Evolutionary conservation across 176 grass and related monocot species (phyloP), one percentile per base, ranked within the genome.

Genomic region (Rhynchospora tenuis): DNA sequence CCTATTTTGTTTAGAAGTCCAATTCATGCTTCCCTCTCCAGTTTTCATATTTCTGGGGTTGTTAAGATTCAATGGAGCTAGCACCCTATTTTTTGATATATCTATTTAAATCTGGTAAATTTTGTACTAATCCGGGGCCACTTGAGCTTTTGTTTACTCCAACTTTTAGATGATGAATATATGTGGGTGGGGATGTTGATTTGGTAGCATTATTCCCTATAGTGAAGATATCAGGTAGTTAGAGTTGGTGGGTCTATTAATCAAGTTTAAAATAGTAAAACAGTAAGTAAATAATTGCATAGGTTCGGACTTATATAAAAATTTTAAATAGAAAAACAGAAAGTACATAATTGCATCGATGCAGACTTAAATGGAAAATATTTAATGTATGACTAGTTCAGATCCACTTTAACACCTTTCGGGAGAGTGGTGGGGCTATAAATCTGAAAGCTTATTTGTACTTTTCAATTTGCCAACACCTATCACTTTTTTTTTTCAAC

Each of bases 141-240:
- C 24, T 54, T 54, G 48, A 23, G 48, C 45, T 75, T 27, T 16
- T 75, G 22, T 54, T 24, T 29, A 54, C 22, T 75, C 17, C 7
- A 69, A 28, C n/a, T 31, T 65, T 59, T 47, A 33, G 66, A 23
- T 29, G 12, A 54, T 73, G 47, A 75, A 75, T 75, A 52, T 73
- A 75, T 54, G 48, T 48, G 6, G 50, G 73, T 78, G 31, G 59
- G 80, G 22, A 81, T 64, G 44, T 81, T 17, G 60, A 82, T 82
- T 67, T 82, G 80, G 80, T 82, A 64, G 60, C 80, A 82, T 82
- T 82, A 82, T 82, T 82, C 80, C 60, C 46, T 82, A 43, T 27
- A 51, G 58, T 65, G 4, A 61, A 81, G 57, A 81, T 64, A 80
- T 81, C 42, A 65, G 79, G 59, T 81, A 64, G 79, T 64, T 66